phyloP scores from a whole-genome alignment of 1,139 yeast species.

The Sugiyamaella neomexicana region DNA sequence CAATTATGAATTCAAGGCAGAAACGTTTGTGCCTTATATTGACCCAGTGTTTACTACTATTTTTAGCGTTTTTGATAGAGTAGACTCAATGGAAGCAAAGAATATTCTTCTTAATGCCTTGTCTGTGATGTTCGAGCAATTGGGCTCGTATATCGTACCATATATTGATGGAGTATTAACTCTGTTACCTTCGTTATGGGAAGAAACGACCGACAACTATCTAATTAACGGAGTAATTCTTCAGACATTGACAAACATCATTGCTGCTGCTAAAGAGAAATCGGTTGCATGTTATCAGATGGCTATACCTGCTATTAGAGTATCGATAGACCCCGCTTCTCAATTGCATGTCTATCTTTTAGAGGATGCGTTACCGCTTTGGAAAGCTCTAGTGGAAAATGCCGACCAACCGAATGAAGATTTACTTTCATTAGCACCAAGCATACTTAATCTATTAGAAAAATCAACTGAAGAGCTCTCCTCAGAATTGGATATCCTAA shows the following conservation, averaged over 20 bases:
- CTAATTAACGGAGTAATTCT: conserved; percentile 67
- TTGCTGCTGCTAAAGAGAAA: conserved; percentile 52
- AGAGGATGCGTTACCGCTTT: conserved; percentile 87
- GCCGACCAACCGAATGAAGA: conserved; percentile 41
- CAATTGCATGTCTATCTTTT: conserved; percentile 62
- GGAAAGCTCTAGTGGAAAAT: conserved; percentile 71
- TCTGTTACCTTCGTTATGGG: conserved; percentile 75
- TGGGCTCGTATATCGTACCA: conserved; percentile 40
- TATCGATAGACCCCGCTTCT: conserved; percentile 64
- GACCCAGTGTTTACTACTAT: conserved; percentile 50
- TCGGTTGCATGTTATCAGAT: conserved; percentile 62
- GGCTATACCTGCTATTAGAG: conserved; percentile 63
- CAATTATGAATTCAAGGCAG: conserved; percentile 82
- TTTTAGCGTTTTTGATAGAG: conserved; percentile 50
- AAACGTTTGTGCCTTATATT: conserved; percentile 64
- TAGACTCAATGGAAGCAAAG: conserved; percentile 71
- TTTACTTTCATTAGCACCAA: conserved; percentile 49
- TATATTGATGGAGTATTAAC: conserved; percentile 51
- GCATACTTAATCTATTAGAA: conserved; percentile 52
- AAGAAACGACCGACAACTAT: conserved; percentile 50
- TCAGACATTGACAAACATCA: conserved; percentile 65
- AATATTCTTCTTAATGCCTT: conserved; percentile 66
- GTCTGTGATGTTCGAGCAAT: conserved; percentile 60
- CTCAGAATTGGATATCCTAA: conserved; percentile 60
- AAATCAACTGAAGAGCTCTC: conserved; percentile 79